A percentile compares a stretch with the other conserved stretches of the same genome.
Conservation (phyloP, 2,329 filamentous ascomycete species). For the Claviceps fusiformis region DNA sequence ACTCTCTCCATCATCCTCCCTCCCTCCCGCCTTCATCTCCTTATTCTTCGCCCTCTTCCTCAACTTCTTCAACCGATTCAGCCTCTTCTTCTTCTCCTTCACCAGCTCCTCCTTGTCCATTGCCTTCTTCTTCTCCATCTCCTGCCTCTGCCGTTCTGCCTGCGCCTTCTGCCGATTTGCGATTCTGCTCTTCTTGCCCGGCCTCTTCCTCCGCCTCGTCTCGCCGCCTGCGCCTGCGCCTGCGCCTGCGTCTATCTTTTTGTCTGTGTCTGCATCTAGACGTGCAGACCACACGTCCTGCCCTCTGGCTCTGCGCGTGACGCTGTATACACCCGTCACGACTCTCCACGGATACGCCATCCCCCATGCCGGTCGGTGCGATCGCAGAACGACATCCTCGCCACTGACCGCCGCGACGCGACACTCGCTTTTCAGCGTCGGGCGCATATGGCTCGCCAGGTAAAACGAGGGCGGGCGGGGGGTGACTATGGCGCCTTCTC, state of each 20-base stretch:
- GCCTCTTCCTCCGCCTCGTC: slow-evolving; percentile 26
- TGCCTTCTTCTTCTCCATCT: slow-evolving; percentile 24
- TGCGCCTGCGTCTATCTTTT: no score
- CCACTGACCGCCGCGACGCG: slow-evolving; percentile 34
- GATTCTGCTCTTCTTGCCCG: slow-evolving; percentile 47
- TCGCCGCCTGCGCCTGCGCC: slow-evolving; percentile 7
- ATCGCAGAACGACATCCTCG: slow-evolving; percentile 33
- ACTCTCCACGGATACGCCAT: slow-evolving; percentile 49
- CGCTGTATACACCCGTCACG: slow-evolving; percentile 23
- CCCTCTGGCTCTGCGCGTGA: slow-evolving; percentile 16
- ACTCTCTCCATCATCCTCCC: background rate
- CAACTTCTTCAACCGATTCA: slow-evolving; percentile 47
- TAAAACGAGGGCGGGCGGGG: slow-evolving; percentile 35
- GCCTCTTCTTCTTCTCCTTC: slow-evolving; percentile 47
- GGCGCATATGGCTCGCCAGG: slow-evolving; percentile 25
- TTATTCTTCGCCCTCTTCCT: slow-evolving; percentile 44
- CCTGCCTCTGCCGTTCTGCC: slow-evolving; percentile 25
- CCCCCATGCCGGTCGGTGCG: slow-evolving; percentile 38
- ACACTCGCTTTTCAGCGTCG: slow-evolving; percentile 25
- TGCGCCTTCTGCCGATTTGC: slow-evolving; percentile 32
- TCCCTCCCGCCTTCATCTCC: slow-evolving; percentile 33
- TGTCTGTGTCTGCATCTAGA: slow-evolving; percentile 6
- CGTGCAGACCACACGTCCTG: background rate
- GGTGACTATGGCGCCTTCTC: slow-evolving; percentile 21
- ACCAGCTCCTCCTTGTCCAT: slow-evolving; percentile 41